These are phyloP conservation scores for Thielaviopsis euricoi DNA, from an alignment of 2,329 filamentous ascomycete genomes.

Conservation along the genomic window DNA sequence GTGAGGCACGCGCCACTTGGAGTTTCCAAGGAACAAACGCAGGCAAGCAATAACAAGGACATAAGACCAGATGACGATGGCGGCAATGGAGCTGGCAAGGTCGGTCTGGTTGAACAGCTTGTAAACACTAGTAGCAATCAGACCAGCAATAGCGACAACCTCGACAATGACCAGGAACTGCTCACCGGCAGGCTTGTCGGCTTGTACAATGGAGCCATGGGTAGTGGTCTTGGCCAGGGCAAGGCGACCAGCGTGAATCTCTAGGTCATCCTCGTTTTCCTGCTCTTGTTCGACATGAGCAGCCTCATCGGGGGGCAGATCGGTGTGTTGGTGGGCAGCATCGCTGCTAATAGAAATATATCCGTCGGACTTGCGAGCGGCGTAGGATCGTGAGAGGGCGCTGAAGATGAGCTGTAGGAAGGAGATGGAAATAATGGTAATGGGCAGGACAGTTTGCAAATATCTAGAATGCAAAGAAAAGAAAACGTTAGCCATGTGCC, in stretches of 20 bases:
- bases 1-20: slow-evolving; percentile 48
- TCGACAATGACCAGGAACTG: slow-evolving; percentile 55
- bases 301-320: slow-evolving; percentile 31
- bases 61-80: slow-evolving; percentile 66
- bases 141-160: slow-evolving; percentile 53
- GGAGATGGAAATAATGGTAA: slow-evolving; percentile 54
- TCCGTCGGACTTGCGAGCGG: neutral
- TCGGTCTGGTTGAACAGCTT: slow-evolving; percentile 37
- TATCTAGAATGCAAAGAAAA: slow-evolving; percentile 45
- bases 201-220: slow-evolving; percentile 48
- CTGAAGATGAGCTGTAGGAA: slow-evolving; percentile 44
- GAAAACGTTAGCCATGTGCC: neutral
- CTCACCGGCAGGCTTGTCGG: slow-evolving; percentile 63
- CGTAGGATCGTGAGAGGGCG: neutral
- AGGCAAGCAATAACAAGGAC: slow-evolving; percentile 56
- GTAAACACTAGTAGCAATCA: slow-evolving; percentile 52
- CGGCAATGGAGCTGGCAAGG: slow-evolving; percentile 43
- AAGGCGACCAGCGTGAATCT: slow-evolving; percentile 40
- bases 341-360: slow-evolving; percentile 9
- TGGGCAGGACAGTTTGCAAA: slow-evolving; percentile 63
- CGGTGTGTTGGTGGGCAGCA: slow-evolving; percentile 30
- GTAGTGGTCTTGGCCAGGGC: slow-evolving; percentile 43
- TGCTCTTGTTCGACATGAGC: slow-evolving; percentile 27
- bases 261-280: slow-evolving; percentile 40
- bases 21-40: slow-evolving; percentile 51